A percentile compares a stretch with the other conserved stretches of the same genome.
Evolutionary conservation across 2,329 filamentous ascomycete species (phyloP).

Genomic region (Stachybotrys chlorohalonatus): DNA sequence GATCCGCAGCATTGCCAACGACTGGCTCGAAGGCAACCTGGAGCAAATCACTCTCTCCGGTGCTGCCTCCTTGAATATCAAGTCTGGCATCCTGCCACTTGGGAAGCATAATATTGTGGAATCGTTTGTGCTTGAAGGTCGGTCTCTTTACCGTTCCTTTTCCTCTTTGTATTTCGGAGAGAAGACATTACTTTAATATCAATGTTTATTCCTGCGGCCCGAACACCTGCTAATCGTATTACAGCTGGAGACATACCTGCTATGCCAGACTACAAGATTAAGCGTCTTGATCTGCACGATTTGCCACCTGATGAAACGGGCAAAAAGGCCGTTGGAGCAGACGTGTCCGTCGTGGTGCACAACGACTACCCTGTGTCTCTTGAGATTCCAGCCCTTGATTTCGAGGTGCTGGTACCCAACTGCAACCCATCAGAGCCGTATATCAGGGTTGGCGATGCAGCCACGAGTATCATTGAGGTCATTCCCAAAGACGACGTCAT

Average conservation of each 20-base stretch:
- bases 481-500: slow-evolving; percentile 58
- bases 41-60: slow-evolving; percentile 63
- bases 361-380: slow-evolving; percentile 76
- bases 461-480: slow-evolving; percentile 58
- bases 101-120: slow-evolving; percentile 70
- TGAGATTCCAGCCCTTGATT: slow-evolving; percentile 68
- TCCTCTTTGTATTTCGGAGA: slow-evolving; percentile 52
- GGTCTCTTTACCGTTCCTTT: slow-evolving; percentile 58
- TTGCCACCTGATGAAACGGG: slow-evolving; percentile 39
- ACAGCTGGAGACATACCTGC: slow-evolving; percentile 62
- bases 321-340: slow-evolving; percentile 64
- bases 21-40: slow-evolving; percentile 78
- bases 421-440: slow-evolving; percentile 63
- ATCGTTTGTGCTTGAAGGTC: slow-evolving; percentile 74
- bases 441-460: slow-evolving; percentile 71
- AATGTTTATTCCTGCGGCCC: slow-evolving; percentile 9
- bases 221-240: slow-evolving; percentile 20
- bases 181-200: slow-evolving; percentile 34
- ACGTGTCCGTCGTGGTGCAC: slow-evolving; percentile 61
- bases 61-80: slow-evolving; percentile 63
- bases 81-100: slow-evolving; percentile 69
- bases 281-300: slow-evolving; percentile 71
- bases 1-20: slow-evolving; percentile 71
- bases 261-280: slow-evolving; percentile 76
- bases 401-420: slow-evolving; percentile 77